Evolutionary conservation across 2,329 filamentous ascomycete genomes (phyloP).

Genomic region (Scytalidium sp.): DNA sequence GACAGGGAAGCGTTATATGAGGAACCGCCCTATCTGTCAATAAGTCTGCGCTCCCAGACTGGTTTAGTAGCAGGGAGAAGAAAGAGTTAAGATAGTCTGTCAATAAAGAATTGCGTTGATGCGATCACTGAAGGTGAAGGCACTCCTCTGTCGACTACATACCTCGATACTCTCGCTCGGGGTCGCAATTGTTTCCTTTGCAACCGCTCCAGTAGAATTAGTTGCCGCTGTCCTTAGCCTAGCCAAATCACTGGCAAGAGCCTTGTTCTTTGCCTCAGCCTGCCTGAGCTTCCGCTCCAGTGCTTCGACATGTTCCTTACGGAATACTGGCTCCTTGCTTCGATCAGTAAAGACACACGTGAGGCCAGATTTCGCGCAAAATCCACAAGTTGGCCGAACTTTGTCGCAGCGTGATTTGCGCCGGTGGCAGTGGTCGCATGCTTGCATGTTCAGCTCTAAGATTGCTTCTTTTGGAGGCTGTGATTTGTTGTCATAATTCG

Average conservation of each 20-base stretch:
- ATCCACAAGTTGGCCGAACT: slow-evolving; percentile 30
- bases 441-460: slow-evolving; percentile 14
- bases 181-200: not conserved
- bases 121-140: no score
- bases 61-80: no score
- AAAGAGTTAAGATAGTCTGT: no score
- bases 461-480: not conserved
- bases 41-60: no score
- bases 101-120: no score
- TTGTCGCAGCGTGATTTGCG: slow-evolving; percentile 40
- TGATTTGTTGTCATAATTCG: not conserved
- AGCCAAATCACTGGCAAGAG: slow-evolving; percentile 11
- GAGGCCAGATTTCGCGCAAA: slow-evolving; percentile 32
- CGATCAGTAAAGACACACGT: slow-evolving; percentile 33
- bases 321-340: slow-evolving; percentile 18
- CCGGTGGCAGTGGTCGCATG: slow-evolving; percentile 38
- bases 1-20: not conserved
- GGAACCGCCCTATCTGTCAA: slow-evolving; percentile 1
- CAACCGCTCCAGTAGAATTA: not conserved
- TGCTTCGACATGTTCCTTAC: slow-evolving; percentile 29
- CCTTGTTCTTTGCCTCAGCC: slow-evolving; percentile 28
- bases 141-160: not conserved
- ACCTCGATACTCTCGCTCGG: not conserved
- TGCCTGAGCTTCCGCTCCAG: slow-evolving; percentile 32
- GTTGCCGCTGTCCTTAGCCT: slow-evolving; percentile 8